Percentiles rank a stretch among this genome's conserved stretches.
Evolutionary conservation across 176 grass and related monocot genomes (phyloP).

Genomic region (Sorghum bicolor): DNA sequence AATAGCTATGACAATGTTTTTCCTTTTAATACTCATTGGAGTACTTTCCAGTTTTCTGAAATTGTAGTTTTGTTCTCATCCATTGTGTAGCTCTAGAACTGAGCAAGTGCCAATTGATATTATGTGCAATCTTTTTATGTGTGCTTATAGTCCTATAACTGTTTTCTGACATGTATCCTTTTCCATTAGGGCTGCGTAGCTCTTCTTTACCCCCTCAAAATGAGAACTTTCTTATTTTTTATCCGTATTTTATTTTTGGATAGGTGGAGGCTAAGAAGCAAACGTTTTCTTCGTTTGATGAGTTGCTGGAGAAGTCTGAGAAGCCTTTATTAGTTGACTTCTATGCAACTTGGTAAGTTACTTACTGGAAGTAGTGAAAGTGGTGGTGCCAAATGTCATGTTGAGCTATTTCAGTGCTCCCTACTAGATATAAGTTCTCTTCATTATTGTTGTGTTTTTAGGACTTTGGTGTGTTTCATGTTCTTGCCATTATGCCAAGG

Average conservation of each 20-base stretch:
- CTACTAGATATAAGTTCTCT: background rate
- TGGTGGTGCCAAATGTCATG: background rate
- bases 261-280: conserved; percentile 87
- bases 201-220: background rate
- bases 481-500: background rate
- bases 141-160: background rate
- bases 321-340: conserved; percentile 91
- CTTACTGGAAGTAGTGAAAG: background rate
- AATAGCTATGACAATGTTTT: background rate
- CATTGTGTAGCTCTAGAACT: background rate
- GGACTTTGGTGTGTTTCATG: background rate
- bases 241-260: background rate
- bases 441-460: background rate
- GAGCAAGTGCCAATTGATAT: background rate
- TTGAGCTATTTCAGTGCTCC: background rate
- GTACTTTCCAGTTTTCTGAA: background rate
- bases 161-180: background rate
- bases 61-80: background rate
- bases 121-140: background rate
- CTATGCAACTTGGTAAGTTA: conserved; percentile 87
- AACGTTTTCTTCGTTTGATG: conserved; percentile 82
- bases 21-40: background rate
- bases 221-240: background rate
- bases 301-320: conserved; percentile 81
- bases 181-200: background rate